Evolutionary conservation across 2,329 filamentous ascomycete genomes (phyloP).

Genomic region (Epichloe coenophiala): DNA sequence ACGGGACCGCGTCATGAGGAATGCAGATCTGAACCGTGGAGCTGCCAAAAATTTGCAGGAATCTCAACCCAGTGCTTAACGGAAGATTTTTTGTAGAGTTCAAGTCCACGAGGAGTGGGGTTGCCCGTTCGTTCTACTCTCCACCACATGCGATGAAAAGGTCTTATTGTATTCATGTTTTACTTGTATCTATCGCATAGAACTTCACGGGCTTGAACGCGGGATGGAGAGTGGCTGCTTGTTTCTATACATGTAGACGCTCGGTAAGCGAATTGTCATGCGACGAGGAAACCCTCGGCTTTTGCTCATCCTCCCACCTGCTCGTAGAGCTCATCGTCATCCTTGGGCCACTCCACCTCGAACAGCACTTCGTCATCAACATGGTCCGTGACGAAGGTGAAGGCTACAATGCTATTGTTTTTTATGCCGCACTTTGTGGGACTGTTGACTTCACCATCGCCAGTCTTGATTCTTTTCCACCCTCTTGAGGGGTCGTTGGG

Average conservation of each 20-base stretch:
- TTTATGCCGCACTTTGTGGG: constrained; percentile 29
- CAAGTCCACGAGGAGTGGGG: too few species aligned
- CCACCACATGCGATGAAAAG: not conserved
- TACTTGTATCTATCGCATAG: not conserved
- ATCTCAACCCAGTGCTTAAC: too few species aligned
- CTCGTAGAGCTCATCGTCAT: constrained; percentile 26
- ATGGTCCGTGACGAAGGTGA: constrained; percentile 29
- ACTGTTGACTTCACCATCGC: constrained; percentile 22
- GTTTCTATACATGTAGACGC: not conserved
- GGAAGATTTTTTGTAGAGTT: too few species aligned
- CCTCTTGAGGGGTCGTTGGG: constrained; percentile 31
- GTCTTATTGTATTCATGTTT: not conserved
- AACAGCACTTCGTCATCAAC: constrained; percentile 28
- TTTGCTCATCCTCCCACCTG: constrained; percentile 2
- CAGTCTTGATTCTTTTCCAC: constrained; percentile 33
- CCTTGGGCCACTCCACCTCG: constrained; percentile 31
- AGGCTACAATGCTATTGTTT: constrained; percentile 36
- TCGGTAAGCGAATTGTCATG: not conserved
- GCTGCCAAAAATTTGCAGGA: too few species aligned
- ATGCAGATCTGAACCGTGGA: too few species aligned
- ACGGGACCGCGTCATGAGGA: too few species aligned
- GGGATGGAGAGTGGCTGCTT: not conserved
- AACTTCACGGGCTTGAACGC: not conserved
- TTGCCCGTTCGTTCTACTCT: not conserved
- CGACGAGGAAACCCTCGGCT: not conserved